phyloP scores from a whole-genome alignment of 2,329 filamentous ascomycete species.

The Exophiala phaeomuriformis region DNA sequence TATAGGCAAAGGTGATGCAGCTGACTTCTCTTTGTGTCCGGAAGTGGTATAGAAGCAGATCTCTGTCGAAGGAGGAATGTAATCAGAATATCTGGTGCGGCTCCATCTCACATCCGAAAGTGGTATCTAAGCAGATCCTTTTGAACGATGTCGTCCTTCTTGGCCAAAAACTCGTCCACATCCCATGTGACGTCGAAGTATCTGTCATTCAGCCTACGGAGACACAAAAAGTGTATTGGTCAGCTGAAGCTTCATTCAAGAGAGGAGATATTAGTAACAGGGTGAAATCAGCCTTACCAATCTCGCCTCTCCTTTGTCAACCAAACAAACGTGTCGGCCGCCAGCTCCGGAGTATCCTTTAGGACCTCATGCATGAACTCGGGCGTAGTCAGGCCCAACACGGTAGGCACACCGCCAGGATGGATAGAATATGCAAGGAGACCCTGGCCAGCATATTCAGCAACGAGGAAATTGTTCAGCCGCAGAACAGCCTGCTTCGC shows the following conservation, averaged over 20 bases:
- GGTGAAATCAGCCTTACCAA: conserved; percentile 4
- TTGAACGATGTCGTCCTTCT: neutral
- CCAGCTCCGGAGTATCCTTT: conserved; percentile 24
- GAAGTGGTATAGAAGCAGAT: too few relatives aligned
- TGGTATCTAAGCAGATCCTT: neutral
- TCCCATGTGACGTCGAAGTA: neutral
- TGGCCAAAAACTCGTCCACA: neutral
- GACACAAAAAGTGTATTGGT: neutral
- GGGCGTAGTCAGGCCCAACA: conserved; percentile 12
- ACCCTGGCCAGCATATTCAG: conserved; percentile 38
- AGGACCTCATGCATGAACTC: conserved; percentile 5
- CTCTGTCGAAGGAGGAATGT: too few relatives aligned
- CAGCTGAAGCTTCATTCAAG: too few relatives aligned
- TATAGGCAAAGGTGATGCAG: too few relatives aligned
- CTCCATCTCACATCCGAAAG: neutral
- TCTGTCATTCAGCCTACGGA: neutral
- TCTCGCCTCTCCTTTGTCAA: conserved; percentile 25
- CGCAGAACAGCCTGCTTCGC: conserved; percentile 41
- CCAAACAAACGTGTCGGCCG: conserved; percentile 27
- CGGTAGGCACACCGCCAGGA: conserved; percentile 16
- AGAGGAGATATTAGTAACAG: too few relatives aligned
- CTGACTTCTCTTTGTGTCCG: too few relatives aligned
- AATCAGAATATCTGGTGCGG: neutral
- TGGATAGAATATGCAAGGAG: conserved; percentile 18
- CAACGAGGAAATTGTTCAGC: conserved; percentile 40